These are phyloP conservation scores for Coprinopsis marcescibilis DNA, from an alignment of 768 basidiomycete species.

Conservation along the genomic window DNA sequence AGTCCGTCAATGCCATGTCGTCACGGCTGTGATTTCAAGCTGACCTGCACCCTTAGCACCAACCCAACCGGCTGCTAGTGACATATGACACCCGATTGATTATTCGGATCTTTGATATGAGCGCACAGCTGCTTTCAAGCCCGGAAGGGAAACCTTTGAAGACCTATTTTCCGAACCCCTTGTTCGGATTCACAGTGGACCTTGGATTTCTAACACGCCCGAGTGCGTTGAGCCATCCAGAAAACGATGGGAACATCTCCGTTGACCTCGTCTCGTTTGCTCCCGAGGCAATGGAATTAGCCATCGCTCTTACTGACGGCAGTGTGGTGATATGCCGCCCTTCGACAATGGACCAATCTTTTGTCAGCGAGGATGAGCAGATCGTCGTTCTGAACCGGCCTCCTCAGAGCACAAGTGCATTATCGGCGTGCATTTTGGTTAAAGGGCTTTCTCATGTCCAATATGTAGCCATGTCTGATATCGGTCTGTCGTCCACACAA, in stretches of 20 bases:
- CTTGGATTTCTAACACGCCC: slow-evolving; percentile 27
- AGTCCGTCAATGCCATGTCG: slow-evolving; percentile 11
- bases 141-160: slow-evolving; percentile 42
- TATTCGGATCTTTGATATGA: slow-evolving; percentile 71
- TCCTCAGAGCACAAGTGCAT: slow-evolving; percentile 28
- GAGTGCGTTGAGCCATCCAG: neutral
- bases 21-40: neutral
- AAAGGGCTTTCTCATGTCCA: slow-evolving; percentile 38
- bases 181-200: slow-evolving; percentile 59
- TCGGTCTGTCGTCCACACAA: slow-evolving; percentile 42
- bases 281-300: slow-evolving; percentile 52
- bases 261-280: slow-evolving; percentile 47
- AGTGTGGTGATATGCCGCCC: slow-evolving; percentile 50
- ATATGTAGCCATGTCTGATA: slow-evolving; percentile 61
- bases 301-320: slow-evolving; percentile 48
- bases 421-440: slow-evolving; percentile 53
- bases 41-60: slow-evolving; percentile 33
- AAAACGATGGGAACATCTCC: slow-evolving; percentile 10
- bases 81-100: slow-evolving; percentile 59
- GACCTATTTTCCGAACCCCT: slow-evolving; percentile 58
- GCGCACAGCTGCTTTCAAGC: slow-evolving; percentile 51
- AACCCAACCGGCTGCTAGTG: slow-evolving; percentile 58
- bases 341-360: slow-evolving; percentile 17
- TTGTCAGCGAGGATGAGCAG: slow-evolving; percentile 35
- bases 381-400: slow-evolving; percentile 51